Evolutionary conservation across 1,139 yeast genomes (phyloP).

Genomic region (Yamadazyma diospyri): DNA sequence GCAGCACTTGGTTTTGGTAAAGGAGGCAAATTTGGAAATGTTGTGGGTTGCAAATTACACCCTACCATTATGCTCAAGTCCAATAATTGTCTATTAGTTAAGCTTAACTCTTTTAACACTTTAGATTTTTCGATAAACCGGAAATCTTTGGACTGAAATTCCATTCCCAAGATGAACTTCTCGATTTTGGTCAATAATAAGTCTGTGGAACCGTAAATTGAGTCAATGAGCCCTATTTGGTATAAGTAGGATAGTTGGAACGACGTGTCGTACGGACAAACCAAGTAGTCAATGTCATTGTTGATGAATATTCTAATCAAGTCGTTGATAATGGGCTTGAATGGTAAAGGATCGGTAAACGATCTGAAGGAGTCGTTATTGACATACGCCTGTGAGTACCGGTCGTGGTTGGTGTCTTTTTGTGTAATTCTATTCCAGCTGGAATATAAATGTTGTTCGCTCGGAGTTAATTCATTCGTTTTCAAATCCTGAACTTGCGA

Average conservation of each 20-base stretch:
- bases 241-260: conserved; percentile 75
- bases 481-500: conserved; percentile 26
- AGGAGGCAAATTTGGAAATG: conserved; percentile 57
- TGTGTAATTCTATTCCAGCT: conserved; percentile 43
- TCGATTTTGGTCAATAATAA: conserved; percentile 62
- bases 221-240: conserved; percentile 57
- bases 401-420: conserved; percentile 16
- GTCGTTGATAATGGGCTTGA: conserved; percentile 51
- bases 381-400: conserved; percentile 20
- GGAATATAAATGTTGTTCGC: conserved; percentile 44
- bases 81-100: conserved; percentile 62
- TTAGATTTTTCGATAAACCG: conserved; percentile 60
- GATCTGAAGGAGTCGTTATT: conserved; percentile 43
- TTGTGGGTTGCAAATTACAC: conserved; percentile 66
- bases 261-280: conserved; percentile 83
- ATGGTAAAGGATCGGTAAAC: conserved; percentile 43
- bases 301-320: conserved; percentile 57
- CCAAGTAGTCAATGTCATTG: conserved; percentile 59
- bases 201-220: conserved; percentile 84
- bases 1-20: conserved; percentile 43
- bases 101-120: conserved; percentile 57
- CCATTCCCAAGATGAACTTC: conserved; percentile 71
- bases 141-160: conserved; percentile 60
- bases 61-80: conserved; percentile 80
- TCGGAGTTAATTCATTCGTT: conserved; percentile 40